Percentiles rank a stretch among this genome's conserved stretches.
Evolutionary conservation across 345 rosid genomes (phyloP).

Genomic region (Eucalyptus urophylla): DNA sequence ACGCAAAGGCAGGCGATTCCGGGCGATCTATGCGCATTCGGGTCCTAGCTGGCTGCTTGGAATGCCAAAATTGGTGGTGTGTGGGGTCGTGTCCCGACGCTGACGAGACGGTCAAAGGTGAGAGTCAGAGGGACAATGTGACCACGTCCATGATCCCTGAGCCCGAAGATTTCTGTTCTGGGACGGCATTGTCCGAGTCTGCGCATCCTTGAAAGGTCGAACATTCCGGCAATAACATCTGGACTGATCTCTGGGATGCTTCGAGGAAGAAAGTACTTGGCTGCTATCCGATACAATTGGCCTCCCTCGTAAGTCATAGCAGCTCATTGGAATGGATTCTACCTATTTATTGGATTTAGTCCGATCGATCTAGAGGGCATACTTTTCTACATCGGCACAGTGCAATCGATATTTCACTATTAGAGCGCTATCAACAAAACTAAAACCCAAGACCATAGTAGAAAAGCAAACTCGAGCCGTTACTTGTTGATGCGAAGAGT

Average conservation of each 20-base stretch:
- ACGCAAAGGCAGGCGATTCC: neutral
- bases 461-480: neutral
- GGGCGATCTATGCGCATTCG: neutral
- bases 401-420: neutral
- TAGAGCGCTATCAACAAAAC: neutral
- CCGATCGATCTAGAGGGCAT: neutral
- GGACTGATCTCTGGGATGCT: neutral
- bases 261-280: neutral
- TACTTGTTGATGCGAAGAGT: neutral
- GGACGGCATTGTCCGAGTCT: neutral
- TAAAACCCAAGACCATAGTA: neutral
- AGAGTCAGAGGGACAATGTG: neutral
- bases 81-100: neutral
- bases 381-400: neutral
- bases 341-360: neutral
- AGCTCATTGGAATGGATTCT: neutral
- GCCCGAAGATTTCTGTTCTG: neutral
- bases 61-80: neutral
- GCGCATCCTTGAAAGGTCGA: neutral
- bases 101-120: neutral
- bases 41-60: neutral
- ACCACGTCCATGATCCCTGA: neutral
- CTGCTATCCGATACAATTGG: neutral
- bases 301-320: neutral
- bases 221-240: neutral